Evolutionary conservation across 805 yeast species (phyloP).

Genomic region (Ogataea polymorpha): DNA sequence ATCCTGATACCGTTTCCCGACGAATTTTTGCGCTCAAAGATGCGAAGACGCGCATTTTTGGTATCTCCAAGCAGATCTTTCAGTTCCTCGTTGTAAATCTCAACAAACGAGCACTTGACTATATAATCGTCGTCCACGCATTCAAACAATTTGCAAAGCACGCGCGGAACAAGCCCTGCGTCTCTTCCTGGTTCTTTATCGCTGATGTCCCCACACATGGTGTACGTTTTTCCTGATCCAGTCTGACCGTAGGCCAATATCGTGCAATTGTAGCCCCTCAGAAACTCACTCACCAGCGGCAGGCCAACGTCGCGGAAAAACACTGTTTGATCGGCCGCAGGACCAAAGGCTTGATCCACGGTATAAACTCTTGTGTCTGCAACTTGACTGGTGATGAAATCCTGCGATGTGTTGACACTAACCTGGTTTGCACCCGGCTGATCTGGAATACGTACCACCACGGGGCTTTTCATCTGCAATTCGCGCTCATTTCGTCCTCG

Average conservation of each 20-base stretch:
- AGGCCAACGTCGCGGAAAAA: constrained; percentile 45
- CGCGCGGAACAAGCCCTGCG: constrained; percentile 52
- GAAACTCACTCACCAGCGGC: constrained; percentile 47
- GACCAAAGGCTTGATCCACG: constrained; percentile 56
- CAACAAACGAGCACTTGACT: constrained; percentile 52
- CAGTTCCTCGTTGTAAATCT: constrained; percentile 44
- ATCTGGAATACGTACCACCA: constrained; percentile 45
- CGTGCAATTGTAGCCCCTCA: constrained; percentile 52
- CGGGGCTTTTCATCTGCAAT: constrained; percentile 41
- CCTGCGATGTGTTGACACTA: constrained; percentile 26
- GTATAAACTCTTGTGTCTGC: constrained; percentile 38
- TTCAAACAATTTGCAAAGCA: constrained; percentile 41
- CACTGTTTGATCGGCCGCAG: constrained; percentile 46
- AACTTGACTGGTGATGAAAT: constrained; percentile 25
- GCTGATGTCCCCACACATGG: constrained; percentile 51
- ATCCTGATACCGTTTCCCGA: constrained; percentile 41
- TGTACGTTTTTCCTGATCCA: constrained; percentile 59
- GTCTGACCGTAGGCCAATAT: constrained; percentile 61
- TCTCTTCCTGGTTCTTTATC: constrained; percentile 26
- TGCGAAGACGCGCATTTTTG: constrained; percentile 33
- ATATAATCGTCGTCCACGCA: constrained; percentile 32
- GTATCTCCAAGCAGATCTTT: constrained; percentile 44
- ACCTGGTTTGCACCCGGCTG: constrained; percentile 27
- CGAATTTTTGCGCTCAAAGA: constrained; percentile 35
- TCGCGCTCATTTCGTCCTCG: constrained; percentile 48